Evolutionary conservation across 164 flowering plant species (phyloP), one percentile per base, ranked within the genome.

Genomic region (Chimonanthus praecox): DNA sequence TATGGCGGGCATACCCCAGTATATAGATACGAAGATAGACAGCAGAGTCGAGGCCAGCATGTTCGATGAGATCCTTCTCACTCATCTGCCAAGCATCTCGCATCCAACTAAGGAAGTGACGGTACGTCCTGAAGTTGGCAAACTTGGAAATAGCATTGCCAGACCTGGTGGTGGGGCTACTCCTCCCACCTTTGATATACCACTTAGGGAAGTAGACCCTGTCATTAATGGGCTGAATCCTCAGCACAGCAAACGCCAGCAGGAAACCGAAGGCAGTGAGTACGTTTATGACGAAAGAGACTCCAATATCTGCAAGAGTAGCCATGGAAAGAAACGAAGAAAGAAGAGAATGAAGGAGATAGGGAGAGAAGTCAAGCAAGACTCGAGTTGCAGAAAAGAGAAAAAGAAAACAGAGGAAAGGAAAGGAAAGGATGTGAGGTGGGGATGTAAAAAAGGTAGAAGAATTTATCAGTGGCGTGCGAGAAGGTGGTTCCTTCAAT

Each of bases 161-260:
- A 16, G 77, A 45, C 16, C 83, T 58, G 54, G 84, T 58, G 54
- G 84, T 76, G 2, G 97, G 94, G 74, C 88, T 86, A 13, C 69
- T 80, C 72, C 99, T 85, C 10, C 68, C 79, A 5, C 98, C 97
- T 66, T 7, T 78, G 73, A 89, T 73, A 75, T 95, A 95, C 99
- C 98, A 95, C 78, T 93, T 95, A 4, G 99, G 91, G 75, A 95
- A 95, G 78, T 95, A 95, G 64, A 95, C 94, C 61, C 99, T 92
- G 86, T 93, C 98, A 75, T 93, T 93, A 70, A 92, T 74, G 54
- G 99, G 99, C 50, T 92, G 98, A 44, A 95, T 82, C 74, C 99
- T 86, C 3, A 95, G 85, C 18, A 92, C 60, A 47, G 99, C 98
- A 79, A 95, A 95, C 3, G 97, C 97, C 15, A 95, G 78, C 68